A percentile compares a stretch with the other conserved stretches of the same genome.
Evolutionary conservation across 495 filamentous ascomycete genomes (phyloP).

Genomic region (Trichocladium uniseriatum): DNA sequence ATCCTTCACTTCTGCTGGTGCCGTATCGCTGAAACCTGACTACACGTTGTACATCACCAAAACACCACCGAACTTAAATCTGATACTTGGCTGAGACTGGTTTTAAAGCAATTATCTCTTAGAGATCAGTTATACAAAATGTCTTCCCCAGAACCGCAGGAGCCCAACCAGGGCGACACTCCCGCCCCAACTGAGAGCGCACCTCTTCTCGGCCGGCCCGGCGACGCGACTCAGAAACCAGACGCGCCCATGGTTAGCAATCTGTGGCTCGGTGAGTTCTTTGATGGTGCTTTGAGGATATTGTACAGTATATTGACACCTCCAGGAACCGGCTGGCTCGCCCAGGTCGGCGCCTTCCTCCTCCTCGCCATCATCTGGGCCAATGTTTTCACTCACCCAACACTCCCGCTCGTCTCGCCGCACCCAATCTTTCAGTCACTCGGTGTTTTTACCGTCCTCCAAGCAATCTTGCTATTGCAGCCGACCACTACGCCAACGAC

Average conservation of each 20-base stretch:
- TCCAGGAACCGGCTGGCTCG: conserved; percentile 36
- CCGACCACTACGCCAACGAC: conserved; percentile 69
- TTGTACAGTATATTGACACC: conserved; percentile 39
- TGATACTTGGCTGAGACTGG: too few relatives aligned
- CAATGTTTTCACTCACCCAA: conserved; percentile 53
- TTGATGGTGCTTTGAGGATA: too few relatives aligned
- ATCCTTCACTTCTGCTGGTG: too few relatives aligned
- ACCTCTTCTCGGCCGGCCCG: conserved; percentile 65
- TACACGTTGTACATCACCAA: too few relatives aligned
- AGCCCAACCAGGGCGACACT: not conserved
- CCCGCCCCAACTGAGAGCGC: conserved; percentile 48
- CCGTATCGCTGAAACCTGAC: too few relatives aligned
- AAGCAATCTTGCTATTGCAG: conserved; percentile 78
- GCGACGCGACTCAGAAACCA: conserved; percentile 62
- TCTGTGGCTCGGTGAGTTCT: conserved; percentile 58
- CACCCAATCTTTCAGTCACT: conserved; percentile 81
- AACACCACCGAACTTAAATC: too few relatives aligned
- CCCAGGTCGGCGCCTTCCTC: conserved; percentile 39
- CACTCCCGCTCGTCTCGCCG: conserved; percentile 64
- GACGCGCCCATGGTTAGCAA: conserved; percentile 56
- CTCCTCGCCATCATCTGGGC: conserved; percentile 66
- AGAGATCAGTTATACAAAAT: too few relatives aligned
- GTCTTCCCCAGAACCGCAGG: conserved; percentile 3
- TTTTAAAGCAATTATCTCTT: too few relatives aligned
- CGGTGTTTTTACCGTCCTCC: conserved; percentile 61